Evolutionary conservation across 2,329 filamentous ascomycete species (phyloP).

Genomic region (Fusarium nelsonii): DNA sequence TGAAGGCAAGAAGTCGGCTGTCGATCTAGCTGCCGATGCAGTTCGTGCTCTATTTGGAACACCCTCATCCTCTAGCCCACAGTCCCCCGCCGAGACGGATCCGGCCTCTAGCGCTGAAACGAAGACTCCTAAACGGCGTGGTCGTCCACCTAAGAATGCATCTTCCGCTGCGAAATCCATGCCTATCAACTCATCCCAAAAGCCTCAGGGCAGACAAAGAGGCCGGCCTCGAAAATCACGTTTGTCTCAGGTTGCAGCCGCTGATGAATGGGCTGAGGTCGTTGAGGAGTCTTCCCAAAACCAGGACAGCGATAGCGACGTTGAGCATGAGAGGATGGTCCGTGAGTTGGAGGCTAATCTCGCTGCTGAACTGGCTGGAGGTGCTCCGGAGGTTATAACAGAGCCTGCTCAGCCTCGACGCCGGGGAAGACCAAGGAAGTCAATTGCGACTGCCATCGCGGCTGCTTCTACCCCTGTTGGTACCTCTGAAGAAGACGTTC

Average conservation of each 20-base stretch:
- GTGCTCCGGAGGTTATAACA: conserved; percentile 1
- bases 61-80: conserved; percentile 5
- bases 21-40: conserved; percentile 58
- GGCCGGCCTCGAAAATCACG: conserved; percentile 47
- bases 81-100: conserved; percentile 5
- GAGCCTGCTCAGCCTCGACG: conserved; percentile 26
- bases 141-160: conserved; percentile 51
- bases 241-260: conserved; percentile 28
- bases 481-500: background rate
- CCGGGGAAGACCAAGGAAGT: conserved; percentile 48
- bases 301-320: conserved; percentile 17
- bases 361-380: conserved; percentile 27
- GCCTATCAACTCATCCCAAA: conserved; percentile 23
- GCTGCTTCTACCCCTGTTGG: conserved; percentile 23
- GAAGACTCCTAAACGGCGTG: conserved; percentile 44
- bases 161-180: conserved; percentile 14
- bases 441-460: conserved; percentile 46
- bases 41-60: conserved; percentile 49
- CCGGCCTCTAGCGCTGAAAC: conserved; percentile 3
- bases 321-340: conserved; percentile 35
- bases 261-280: conserved; percentile 4
- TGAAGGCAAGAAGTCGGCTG: conserved; percentile 41
- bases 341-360: conserved; percentile 38
- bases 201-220: conserved; percentile 43
- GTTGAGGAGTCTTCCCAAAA: background rate